A percentile compares a stretch with the other conserved stretches of the same genome.
Conservation (phyloP, 345 rosid species). For the Eucalyptus marginata region DNA sequence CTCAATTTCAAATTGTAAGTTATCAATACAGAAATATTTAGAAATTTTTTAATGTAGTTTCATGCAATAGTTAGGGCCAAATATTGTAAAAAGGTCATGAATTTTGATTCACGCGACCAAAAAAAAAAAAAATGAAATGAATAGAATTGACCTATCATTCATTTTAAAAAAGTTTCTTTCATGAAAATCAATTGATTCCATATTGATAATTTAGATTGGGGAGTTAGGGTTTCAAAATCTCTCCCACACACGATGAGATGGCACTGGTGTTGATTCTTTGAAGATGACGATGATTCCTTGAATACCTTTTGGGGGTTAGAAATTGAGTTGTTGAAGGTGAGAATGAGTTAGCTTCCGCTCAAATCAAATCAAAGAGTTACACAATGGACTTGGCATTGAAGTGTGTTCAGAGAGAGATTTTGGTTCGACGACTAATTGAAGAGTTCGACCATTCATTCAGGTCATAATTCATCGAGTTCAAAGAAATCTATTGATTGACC, state of each 20-base stretch:
- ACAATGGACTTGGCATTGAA: background rate
- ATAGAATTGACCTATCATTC: background rate
- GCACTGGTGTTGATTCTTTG: too few species aligned
- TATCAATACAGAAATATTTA: background rate
- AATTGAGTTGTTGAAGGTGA: background rate
- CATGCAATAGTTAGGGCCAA: accelerated
- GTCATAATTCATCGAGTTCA: background rate
- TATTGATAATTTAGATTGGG: background rate
- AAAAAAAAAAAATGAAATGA: accelerated
- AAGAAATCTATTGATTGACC: background rate
- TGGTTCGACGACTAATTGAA: background rate
- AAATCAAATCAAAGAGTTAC: background rate
- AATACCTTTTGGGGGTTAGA: too few species aligned
- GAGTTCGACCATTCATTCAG: background rate
- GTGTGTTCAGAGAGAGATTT: accelerated
- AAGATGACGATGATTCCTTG: too few species aligned
- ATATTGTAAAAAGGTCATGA: background rate
- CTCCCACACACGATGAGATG: accelerated
- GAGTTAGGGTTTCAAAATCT: background rate
- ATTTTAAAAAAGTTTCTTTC: background rate
- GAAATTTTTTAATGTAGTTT: background rate
- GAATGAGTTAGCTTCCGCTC: background rate
- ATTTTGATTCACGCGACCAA: background rate
- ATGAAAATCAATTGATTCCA: background rate
- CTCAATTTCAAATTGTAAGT: background rate